Percentiles rank a stretch among this genome's conserved stretches.
Conservation (phyloP, 441 rosid species). For the Adansonia madagascariensis region DNA sequence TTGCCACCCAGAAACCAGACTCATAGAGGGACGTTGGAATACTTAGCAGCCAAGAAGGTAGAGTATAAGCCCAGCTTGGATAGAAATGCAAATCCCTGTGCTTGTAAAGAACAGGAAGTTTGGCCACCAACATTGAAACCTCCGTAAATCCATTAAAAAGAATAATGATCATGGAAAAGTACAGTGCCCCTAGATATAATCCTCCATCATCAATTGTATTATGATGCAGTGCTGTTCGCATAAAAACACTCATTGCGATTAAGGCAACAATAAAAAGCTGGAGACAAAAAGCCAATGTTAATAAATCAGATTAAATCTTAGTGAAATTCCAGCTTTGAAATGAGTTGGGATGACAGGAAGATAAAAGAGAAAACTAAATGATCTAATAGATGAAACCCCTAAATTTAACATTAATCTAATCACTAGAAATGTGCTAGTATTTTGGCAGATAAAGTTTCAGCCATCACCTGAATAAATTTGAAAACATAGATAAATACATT, state of each 20-base stretch:
- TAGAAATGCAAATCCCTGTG: slow-evolving; percentile 92
- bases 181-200: slow-evolving; percentile 78
- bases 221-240: slow-evolving; percentile 84
- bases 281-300: slow-evolving; percentile 31
- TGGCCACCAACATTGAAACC: slow-evolving; percentile 93
- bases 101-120: slow-evolving; percentile 97
- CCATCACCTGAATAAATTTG: slow-evolving; percentile 85
- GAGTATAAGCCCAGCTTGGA: slow-evolving; percentile 90
- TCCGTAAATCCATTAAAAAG: slow-evolving; percentile 97
- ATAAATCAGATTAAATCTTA: slow-evolving; percentile 22
- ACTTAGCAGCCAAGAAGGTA: slow-evolving; percentile 91
- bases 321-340: slow-evolving; percentile 7
- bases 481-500: slow-evolving; percentile 88
- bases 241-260: slow-evolving; percentile 93
- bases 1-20: slow-evolving; percentile 91
- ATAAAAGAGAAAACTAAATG: slow-evolving; percentile 9
- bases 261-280: slow-evolving; percentile 92
- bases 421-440: slow-evolving; percentile 9
- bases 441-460: slow-evolving; percentile 2
- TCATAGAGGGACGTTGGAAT: slow-evolving; percentile 86
- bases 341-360: neutral
- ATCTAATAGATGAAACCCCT: slow-evolving; percentile 17
- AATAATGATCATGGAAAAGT: slow-evolving; percentile 96
- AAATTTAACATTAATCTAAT: neutral
- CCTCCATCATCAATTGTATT: slow-evolving; percentile 82